Evolutionary conservation across 2,329 filamentous ascomycete species (phyloP), one percentile per base, ranked within the genome.

Genomic region (Diaporthe sp.): DNA sequence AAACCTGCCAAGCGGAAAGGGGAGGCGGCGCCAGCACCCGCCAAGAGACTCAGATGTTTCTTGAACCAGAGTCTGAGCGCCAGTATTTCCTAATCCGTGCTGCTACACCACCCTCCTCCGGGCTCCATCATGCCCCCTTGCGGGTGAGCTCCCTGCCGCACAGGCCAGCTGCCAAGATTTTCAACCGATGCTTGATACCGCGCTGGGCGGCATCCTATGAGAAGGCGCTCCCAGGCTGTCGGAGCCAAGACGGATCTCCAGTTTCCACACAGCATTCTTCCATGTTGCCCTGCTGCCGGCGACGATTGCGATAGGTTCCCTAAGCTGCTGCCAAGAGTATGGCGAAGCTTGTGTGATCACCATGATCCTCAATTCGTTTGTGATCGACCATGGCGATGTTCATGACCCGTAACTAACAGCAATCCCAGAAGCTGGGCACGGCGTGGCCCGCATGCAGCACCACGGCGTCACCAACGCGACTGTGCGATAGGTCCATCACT

Each of bases 171-270:
- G 68, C 60, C 70, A 65, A 73, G 73, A 25, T 55, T 55, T 28
- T 57, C 34, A 49, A 63, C 58, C n/a, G 42, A 72, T 63, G 67
- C 68, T 75, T 75, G 68, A 63, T 65, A 61, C 47, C 37, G 39
- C 15, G 31, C 47, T 58, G 58, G 74, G 25, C 22, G 15, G n/a
- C 42, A 17, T 60, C 31, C 25, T 34, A 47, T 57, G n/a, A 42
- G 51, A 44, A 34, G 31, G 51, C 61, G n/a, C 49, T 63, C 68
- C 58, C 39, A 72, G 49, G 47, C 44, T 61, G 58, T 75, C 70
- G 74, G 74, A 67, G 74, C 60, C 74, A 75, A 75, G 74, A 67
- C 70, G 74, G 74, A 73, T 73, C 70, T 58, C 13, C 70, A 49
- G 55, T 42, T 49, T n/a, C 34, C 39, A 25, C 39, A 22, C 70